These are phyloP conservation scores for Coniochaeta prunicola DNA, from an alignment of 2,329 filamentous ascomycete genomes.

Conservation along the genomic window DNA sequence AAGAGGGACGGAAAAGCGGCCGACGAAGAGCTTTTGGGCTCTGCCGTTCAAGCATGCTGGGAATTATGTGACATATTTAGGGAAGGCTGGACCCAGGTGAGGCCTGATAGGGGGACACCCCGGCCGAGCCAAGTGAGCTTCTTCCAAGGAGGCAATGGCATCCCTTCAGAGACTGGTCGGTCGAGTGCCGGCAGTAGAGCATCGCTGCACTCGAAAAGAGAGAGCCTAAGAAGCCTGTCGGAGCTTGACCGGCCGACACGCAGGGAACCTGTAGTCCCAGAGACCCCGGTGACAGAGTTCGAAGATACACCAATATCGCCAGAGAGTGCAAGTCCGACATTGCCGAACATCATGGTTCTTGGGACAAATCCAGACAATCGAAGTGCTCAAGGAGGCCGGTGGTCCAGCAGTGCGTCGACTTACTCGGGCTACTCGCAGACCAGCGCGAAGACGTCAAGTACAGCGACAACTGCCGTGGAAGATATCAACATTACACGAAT, in stretches of 20 bases:
- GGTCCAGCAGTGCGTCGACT: slow-evolving; percentile 76
- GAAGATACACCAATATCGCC: slow-evolving; percentile 83
- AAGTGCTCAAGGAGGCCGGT: slow-evolving; percentile 47
- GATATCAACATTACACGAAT: slow-evolving; percentile 71
- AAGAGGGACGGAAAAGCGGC: slow-evolving; percentile 63
- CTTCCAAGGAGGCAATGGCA: slow-evolving; percentile 44
- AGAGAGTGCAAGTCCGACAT: slow-evolving; percentile 64
- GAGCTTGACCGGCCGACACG: slow-evolving; percentile 37
- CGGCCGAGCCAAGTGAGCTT: slow-evolving; percentile 74
- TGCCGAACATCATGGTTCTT: slow-evolving; percentile 83
- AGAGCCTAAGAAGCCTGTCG: slow-evolving; percentile 41
- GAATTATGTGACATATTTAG: slow-evolving; percentile 90
- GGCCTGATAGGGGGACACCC: slow-evolving; percentile 80
- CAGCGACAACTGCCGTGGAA: slow-evolving; percentile 65
- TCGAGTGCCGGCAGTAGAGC: slow-evolving; percentile 36
- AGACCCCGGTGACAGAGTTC: slow-evolving; percentile 92
- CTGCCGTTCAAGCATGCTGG: slow-evolving; percentile 89
- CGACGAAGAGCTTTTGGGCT: slow-evolving; percentile 79
- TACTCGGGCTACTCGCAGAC: slow-evolving; percentile 73
- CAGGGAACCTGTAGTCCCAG: slow-evolving; percentile 53
- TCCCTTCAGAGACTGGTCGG: slow-evolving; percentile 19
- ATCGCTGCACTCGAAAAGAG: slow-evolving; percentile 42
- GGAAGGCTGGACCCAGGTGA: slow-evolving; percentile 83
- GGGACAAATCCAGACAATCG: slow-evolving; percentile 56
- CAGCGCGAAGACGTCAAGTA: slow-evolving; percentile 59